Base-by-base conservation (phyloP, 441 rosid genomes). In the Erodium chrysanthum region DNA sequence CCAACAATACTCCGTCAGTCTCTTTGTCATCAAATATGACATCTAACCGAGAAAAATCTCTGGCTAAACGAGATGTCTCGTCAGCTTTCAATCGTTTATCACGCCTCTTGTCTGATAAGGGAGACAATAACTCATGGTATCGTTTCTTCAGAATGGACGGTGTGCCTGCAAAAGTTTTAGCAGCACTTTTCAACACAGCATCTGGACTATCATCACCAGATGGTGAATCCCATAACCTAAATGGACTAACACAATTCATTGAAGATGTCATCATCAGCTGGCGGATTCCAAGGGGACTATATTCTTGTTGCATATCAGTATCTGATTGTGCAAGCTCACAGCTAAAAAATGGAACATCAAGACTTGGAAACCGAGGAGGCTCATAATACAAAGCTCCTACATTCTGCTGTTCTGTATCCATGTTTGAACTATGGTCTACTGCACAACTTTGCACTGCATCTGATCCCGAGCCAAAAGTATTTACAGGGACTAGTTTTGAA, bases 261-360 rank as follows among this genome's bases (percentile, higher is more conserved):
- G 97, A 88, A 5, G 61, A 69, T 71, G 96, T 85, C 84, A 88
- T 84, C 96, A 88, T 89, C 71, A 91, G 75, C 77, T 94, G 99
- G 44, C 99, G 99, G 72, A 94, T 89, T 56, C 99, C 99, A 60
- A 94, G 90, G 65, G 99, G 99, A 73, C 99, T 94, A 71, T 87
- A 94, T 74, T 94, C 99, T 81, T 87, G 97, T 79, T 84, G 84
- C 80, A 83, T 78, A 75, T 91, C 96, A 65, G 80, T 78, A 58
- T 86, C 85, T 70, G 97, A 80, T 69, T 84, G 88, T 77, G 86
- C 77, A 78, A 94, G 97, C 76, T 94, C 99, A 79, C 99, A 94
- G 82, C 96, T 91, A 70, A 94, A 81, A 76, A 91, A 91, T 3
- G 99, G 99, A 68, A 94, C 75, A 71, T 94, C 99, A 81, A 88